A percentile compares a stretch with the other conserved stretches of the same genome.
phyloP scores from a whole-genome alignment of 352 stramenopile genomes.

The Phytophthora agathidicida region DNA sequence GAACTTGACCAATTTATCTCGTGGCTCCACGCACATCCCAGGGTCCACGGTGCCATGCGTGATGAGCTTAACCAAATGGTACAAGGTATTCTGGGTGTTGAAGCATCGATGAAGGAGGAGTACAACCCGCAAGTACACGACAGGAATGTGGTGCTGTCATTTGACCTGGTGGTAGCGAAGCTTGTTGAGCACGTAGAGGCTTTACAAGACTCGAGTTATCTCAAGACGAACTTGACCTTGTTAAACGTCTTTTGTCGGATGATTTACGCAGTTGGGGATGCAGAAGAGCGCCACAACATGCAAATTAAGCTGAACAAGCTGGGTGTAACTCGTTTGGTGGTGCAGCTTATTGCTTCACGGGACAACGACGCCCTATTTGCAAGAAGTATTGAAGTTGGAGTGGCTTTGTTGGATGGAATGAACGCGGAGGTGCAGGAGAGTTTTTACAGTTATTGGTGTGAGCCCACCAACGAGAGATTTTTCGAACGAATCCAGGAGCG shows the following conservation, averaged over 20 bases:
- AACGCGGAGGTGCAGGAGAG: conserved; percentile 79
- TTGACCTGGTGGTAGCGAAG: conserved; percentile 69
- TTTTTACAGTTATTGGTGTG: conserved; percentile 59
- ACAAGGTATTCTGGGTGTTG: conserved; percentile 60
- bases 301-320: conserved; percentile 72
- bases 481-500: conserved; percentile 52
- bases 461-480: conserved; percentile 43
- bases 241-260: conserved; percentile 77
- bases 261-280: conserved; percentile 69
- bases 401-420: conserved; percentile 76
- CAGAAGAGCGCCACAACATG: conserved; percentile 58
- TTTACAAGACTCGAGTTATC: conserved; percentile 58
- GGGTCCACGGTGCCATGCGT: conserved; percentile 53
- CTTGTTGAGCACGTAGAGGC: conserved; percentile 65
- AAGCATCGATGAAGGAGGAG: conserved; percentile 53
- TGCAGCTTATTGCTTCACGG: conserved; percentile 58
- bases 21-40: conserved; percentile 44
- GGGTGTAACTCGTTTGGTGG: conserved; percentile 66
- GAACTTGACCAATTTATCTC: conserved; percentile 57
- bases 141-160: conserved; percentile 55
- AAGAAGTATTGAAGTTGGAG: conserved; percentile 63
- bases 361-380: conserved; percentile 66
- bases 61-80: conserved; percentile 83
- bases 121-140: conserved; percentile 47
- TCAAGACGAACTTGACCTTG: conserved; percentile 74